phyloP scores from a whole-genome alignment of 2,329 filamentous ascomycete species.

The Botrytis medusae region DNA sequence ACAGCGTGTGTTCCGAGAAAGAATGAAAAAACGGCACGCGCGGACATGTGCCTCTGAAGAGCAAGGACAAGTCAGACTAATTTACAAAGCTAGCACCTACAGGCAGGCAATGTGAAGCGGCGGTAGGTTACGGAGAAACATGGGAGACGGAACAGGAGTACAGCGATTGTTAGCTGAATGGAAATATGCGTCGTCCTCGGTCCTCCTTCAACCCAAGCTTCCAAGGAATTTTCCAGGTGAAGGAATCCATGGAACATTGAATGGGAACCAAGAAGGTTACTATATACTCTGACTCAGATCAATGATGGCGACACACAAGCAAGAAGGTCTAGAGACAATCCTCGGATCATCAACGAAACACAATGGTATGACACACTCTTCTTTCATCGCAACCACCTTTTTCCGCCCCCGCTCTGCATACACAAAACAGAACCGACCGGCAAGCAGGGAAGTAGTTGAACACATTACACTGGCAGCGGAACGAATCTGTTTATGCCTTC shows the following conservation, averaged over 20 bases:
- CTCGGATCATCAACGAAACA: conserved; percentile 8
- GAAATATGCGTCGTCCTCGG: conserved; percentile 17
- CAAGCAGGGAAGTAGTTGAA: conserved; percentile 19
- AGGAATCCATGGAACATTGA: conserved; percentile 13
- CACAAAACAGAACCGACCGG: conserved; percentile 27
- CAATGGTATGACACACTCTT: conserved; percentile 18
- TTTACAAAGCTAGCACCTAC: conserved; percentile 16
- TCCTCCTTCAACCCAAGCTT: conserved; percentile 16
- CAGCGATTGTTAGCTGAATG: conserved; percentile 14
- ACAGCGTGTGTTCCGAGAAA: conserved; percentile 23
- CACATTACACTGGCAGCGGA: conserved; percentile 24
- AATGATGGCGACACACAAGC: conserved; percentile 11
- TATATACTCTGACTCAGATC: conserved; percentile 20
- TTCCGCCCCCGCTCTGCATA: conserved; percentile 25
- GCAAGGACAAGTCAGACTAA: conserved; percentile 21
- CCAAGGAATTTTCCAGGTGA: not conserved
- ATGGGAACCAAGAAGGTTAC: conserved; percentile 5
- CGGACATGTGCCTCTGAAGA: conserved; percentile 23
- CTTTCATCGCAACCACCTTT: conserved; percentile 21
- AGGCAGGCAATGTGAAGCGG: conserved; percentile 20
- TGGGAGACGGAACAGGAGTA: conserved; percentile 7
- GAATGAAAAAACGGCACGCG: conserved; percentile 23
- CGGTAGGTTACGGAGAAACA: conserved; percentile 5
- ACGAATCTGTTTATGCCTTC: conserved; percentile 23
- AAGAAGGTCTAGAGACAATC: not conserved